A percentile compares a stretch with the other conserved stretches of the same genome.
These are phyloP conservation scores for Lipomyces mesembrius DNA, from an alignment of 805 yeast species.

Conservation along the genomic window DNA sequence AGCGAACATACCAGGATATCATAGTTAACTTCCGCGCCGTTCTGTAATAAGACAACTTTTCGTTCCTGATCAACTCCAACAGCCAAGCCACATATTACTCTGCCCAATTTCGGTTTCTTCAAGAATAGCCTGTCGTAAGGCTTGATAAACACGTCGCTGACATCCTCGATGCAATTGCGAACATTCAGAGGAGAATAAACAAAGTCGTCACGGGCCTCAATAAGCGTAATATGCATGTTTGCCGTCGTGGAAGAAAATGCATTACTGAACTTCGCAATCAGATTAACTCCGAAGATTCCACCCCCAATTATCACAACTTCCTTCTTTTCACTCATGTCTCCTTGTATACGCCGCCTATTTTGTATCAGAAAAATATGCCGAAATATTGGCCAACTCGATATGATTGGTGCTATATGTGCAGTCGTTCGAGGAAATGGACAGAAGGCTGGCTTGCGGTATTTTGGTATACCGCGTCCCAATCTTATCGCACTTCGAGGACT, in stretches of 20 bases:
- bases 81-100: conserved; percentile 15
- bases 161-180: conserved; percentile 27
- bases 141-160: conserved; percentile 17
- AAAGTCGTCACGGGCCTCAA: conserved; percentile 24
- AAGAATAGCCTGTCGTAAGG: conserved; percentile 27
- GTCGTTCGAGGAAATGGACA: not conserved
- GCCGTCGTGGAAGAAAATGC: not conserved
- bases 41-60: conserved; percentile 17
- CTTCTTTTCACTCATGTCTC: not conserved
- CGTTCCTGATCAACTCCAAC: conserved; percentile 16
- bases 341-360: not conserved
- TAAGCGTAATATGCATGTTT: conserved; percentile 19
- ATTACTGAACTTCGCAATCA: conserved; percentile 1
- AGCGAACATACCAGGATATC: conserved; percentile 14
- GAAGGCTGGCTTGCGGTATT: no score
- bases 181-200: conserved; percentile 23
- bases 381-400: not conserved
- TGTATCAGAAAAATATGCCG: not conserved
- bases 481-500: no score
- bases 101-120: conserved; percentile 21
- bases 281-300: conserved; percentile 25
- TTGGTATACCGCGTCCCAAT: no score
- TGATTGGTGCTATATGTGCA: not conserved
- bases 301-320: conserved; percentile 31
- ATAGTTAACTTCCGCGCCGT: conserved; percentile 16